Conservation (phyloP, 1,139 yeast genomes). For the Candida pseudoviswanathii region DNA sequence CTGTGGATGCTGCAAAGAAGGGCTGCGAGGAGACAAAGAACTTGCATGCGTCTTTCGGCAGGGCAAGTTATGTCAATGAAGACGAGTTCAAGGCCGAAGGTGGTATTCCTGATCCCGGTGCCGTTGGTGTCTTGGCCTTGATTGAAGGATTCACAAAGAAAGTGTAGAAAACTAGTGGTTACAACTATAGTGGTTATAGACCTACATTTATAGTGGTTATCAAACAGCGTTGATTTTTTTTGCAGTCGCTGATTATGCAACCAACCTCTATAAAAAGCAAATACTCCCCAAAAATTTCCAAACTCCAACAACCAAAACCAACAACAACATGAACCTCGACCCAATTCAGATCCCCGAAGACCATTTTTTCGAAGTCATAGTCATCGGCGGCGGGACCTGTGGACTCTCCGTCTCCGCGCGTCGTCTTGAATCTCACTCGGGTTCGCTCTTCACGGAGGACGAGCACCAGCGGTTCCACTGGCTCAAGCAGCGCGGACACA, state of each 20-base stretch:
- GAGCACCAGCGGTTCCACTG: constrained; percentile 47
- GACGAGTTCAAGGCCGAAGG: constrained; percentile 54
- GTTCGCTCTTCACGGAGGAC: constrained; percentile 42
- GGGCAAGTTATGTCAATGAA: constrained; percentile 85
- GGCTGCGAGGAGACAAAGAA: constrained; percentile 79
- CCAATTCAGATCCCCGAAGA: constrained; percentile 16
- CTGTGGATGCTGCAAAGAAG: constrained; percentile 66
- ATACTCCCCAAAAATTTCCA: background rate
- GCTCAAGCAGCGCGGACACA: constrained; percentile 34
- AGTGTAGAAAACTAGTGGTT: background rate
- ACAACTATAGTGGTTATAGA: constrained; percentile 12
- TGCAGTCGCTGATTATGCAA: constrained; percentile 5
- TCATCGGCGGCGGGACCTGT: constrained; percentile 46
- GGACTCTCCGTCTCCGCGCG: constrained; percentile 40
- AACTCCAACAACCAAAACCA: background rate
- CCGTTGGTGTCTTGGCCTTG: constrained; percentile 73
- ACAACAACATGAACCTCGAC: constrained; percentile 8
- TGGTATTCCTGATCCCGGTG: constrained; percentile 94
- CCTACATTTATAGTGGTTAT: constrained; percentile 4
- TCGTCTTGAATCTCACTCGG: constrained; percentile 41
- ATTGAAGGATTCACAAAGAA: constrained; percentile 52
- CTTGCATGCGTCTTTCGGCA: constrained; percentile 83
- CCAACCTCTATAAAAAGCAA: constrained; percentile 3
- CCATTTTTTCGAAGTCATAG: constrained; percentile 32
- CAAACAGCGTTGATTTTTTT: background rate